Base-by-base conservation (phyloP, 345 rosid genomes). In the Gossypium rotundifolium region DNA sequence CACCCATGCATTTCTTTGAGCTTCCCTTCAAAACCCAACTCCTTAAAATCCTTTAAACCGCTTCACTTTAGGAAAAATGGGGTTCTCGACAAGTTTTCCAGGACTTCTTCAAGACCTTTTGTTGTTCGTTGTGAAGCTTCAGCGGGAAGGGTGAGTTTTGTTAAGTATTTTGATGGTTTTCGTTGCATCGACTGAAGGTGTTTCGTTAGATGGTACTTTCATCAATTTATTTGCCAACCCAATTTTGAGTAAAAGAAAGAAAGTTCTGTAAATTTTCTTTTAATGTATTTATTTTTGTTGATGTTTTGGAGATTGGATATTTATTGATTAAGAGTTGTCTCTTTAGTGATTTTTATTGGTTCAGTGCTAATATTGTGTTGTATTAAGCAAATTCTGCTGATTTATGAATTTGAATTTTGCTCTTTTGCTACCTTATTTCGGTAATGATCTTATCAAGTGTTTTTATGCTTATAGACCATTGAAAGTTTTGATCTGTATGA, bases 121-220 rank as follows among this genome's bases (percentile, higher is more conserved):
- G 7, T 81, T 65, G 87, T 93, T 71, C 85, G 91, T 64, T 93
- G 95, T 51, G 95, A 86, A 18, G 87, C 89, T 77, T 75, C 96
- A 11, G 69, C 76, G 62, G 98, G 95, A 80, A 84, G 91, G 87
- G 97, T 92, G 74, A 77, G 82, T 60, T 29, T 55, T 22, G n/a
- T 14, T 0, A 4, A 16, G 14, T 73, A 11, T 23, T 11, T 76
- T 29, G 29, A 46, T 60, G 75, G 27, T 16, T 57, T 44, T 20
- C 7, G 14, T 45, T 46, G 33, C 71, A 66, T 65, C 23, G 65
- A 61, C 53, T 66, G 53, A 20, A 45, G 54, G 22, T 46, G 23
- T 65, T 44, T 44, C 17, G 14, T 10, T 11, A 10, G 70, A 48
- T 16, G 14, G 46, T 63, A 38, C 17, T 33, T 63, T 67, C 17